Percentiles rank a stretch among this genome's conserved stretches.
Conservation (phyloP, 106 monocot genomes). For the Dendrobium catenatum region DNA sequence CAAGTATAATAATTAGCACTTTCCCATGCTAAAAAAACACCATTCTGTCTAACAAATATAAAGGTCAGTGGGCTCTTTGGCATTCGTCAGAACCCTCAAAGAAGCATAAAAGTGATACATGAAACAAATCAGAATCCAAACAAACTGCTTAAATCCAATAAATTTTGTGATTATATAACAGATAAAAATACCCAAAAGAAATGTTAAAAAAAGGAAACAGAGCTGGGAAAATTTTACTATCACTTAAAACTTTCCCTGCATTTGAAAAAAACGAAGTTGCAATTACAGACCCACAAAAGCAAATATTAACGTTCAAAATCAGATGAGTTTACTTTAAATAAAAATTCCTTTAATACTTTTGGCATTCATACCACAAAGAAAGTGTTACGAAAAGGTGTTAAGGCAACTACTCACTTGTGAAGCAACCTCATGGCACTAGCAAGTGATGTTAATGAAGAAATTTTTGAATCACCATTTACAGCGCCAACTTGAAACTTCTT, state of each 20-base stretch:
- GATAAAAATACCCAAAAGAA: background rate
- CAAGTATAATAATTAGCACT: too few species aligned
- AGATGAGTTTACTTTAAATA: background rate
- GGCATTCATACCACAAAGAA: background rate
- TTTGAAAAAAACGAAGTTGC: background rate
- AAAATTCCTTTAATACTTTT: background rate
- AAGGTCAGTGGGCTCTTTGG: background rate
- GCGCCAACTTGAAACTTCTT: constrained; percentile 40
- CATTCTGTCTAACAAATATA: background rate
- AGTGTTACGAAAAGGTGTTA: background rate
- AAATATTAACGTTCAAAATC: background rate
- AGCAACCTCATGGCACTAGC: constrained; percentile 55
- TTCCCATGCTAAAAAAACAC: background rate
- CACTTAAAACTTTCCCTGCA: background rate
- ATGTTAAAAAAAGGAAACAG: background rate
- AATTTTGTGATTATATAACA: background rate
- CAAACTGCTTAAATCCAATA: background rate
- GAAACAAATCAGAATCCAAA: background rate
- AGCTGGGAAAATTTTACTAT: background rate
- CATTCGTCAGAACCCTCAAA: background rate
- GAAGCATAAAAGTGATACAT: background rate
- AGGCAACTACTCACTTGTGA: constrained; percentile 39
- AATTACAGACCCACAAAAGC: background rate
- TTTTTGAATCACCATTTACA: constrained; percentile 36
- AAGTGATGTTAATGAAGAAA: constrained; percentile 48